Evolutionary conservation across 768 basidiomycete species (phyloP), one percentile per base, ranked within the genome.

Genomic region (Aureoboletus auriporus): DNA sequence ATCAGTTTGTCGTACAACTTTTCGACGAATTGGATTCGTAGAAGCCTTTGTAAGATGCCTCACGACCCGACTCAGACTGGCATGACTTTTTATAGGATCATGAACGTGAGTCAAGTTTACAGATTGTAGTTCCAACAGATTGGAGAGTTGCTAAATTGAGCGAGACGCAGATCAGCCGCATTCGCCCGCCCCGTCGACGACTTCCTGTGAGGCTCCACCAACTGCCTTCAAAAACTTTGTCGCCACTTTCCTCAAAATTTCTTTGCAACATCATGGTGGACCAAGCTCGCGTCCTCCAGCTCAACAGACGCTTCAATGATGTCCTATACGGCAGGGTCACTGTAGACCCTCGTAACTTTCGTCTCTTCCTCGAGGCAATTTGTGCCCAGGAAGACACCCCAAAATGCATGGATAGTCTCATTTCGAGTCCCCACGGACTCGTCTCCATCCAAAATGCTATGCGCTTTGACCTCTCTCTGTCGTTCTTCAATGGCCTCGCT

Each of bases 301-400:
- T 78, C 23, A 61, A 60, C 27, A 72, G 64, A 51, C 58, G 64
- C 9, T 70, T 77, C 30, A 43, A 70, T 14, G 47, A 61, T 29
- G 51, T 75, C 17, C 28, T 75, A 3, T 42, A 50, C 16, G 74
- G 71, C 41, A 62, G 57, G 39, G 52, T 53, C 2, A 0, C 17
- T 1, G 16, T 77, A 3, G 58, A 66, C 2, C 47, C 59, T 36
- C 52, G 53, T 11, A 44, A 47, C 20, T 50, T n/a, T 26, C 42
- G 47, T 8, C 67, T 61, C 9, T 82, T 82, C 48, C 64, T 82
- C 8, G 76, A 82, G 46, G 75, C 71, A 6, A 57, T 75, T 12
- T 77, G 65, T 56, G 54, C 48, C 8, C 74, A 75, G 44, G 60
- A 64, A 9, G 74, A 79, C 46, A 55, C 70, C 1, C 57, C 64